Evolutionary conservation across 2,329 filamentous ascomycete species (phyloP).

Genomic region (Curvularia eragrostidis): DNA sequence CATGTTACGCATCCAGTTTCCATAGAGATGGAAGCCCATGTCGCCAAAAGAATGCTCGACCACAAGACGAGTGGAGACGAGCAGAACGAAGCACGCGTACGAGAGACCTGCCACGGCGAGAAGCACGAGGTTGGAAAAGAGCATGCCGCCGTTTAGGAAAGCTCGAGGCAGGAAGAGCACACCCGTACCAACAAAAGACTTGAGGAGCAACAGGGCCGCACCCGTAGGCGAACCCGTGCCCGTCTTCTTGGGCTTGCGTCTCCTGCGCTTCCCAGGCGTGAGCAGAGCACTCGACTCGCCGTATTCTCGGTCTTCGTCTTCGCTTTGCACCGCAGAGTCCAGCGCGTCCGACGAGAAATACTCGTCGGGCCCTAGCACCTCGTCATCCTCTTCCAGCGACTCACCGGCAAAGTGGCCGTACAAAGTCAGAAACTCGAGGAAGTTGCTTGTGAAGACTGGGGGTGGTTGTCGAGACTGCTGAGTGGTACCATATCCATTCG

Average conservation of each 20-base stretch:
- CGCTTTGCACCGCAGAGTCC: slow-evolving; percentile 60
- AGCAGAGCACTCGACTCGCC: slow-evolving; percentile 88
- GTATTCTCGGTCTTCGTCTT: slow-evolving; percentile 72
- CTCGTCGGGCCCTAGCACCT: slow-evolving; percentile 83
- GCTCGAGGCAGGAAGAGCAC: slow-evolving; percentile 92
- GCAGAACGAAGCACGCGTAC: slow-evolving; percentile 96
- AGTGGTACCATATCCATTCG: slow-evolving; percentile 52
- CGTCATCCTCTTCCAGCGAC: slow-evolving; percentile 94
- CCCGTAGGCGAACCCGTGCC: slow-evolving; percentile 81
- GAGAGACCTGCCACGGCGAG: slow-evolving; percentile 83
- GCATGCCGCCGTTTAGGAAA: slow-evolving; percentile 95
- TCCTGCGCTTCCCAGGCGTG: slow-evolving; percentile 69
- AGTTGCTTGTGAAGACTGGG: slow-evolving; percentile 77
- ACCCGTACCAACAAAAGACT: slow-evolving; percentile 97
- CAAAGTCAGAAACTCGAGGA: slow-evolving; percentile 91
- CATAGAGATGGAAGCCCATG: slow-evolving; percentile 90
- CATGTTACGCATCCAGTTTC: slow-evolving; percentile 83
- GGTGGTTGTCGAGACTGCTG: slow-evolving; percentile 33
- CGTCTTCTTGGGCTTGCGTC: slow-evolving; percentile 77
- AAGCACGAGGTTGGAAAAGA: slow-evolving; percentile 93
- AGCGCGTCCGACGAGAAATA: slow-evolving; percentile 85
- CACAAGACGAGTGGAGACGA: slow-evolving; percentile 83
- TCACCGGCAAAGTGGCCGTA: slow-evolving; percentile 99
- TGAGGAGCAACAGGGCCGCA: slow-evolving; percentile 84
- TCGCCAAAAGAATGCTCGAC: slow-evolving; percentile 97